Evolutionary conservation across 1,284 basidiomycete genomes (phyloP).

Genomic region (Cronartium quercuum): DNA sequence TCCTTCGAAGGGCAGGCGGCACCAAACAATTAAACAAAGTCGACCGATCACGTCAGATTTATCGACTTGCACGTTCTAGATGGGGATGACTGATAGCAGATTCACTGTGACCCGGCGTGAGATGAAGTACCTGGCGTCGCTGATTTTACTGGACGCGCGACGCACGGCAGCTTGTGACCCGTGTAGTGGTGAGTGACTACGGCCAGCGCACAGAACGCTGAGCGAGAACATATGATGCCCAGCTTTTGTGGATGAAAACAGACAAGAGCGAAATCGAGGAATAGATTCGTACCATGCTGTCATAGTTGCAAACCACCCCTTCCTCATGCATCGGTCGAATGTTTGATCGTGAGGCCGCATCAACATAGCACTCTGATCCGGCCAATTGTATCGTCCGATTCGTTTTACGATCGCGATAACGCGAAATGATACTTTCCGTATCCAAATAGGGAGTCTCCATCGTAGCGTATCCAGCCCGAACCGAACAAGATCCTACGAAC

Average conservation of each 20-base stretch:
- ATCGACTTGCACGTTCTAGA: not conserved
- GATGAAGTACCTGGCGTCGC: not conserved
- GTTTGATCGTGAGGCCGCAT: conserved; percentile 71
- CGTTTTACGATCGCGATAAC: conserved; percentile 77
- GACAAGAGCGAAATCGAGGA: not conserved
- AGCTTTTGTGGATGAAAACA: not conserved
- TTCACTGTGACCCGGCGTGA: no score
- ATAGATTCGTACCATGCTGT: conserved; percentile 68
- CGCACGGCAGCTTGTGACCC: not conserved
- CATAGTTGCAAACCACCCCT: conserved; percentile 79
- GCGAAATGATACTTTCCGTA: conserved; percentile 67
- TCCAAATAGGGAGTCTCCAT: conserved; percentile 53
- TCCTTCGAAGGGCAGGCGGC: conserved; percentile 3
- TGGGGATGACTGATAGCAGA: not conserved
- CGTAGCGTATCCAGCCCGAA: conserved; percentile 77
- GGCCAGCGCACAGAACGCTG: conserved; percentile 37
- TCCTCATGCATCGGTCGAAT: conserved; percentile 79
- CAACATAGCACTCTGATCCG: conserved; percentile 73
- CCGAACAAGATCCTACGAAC: conserved; percentile 60
- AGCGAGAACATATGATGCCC: conserved; percentile 29
- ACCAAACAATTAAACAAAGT: not conserved
- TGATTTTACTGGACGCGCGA: not conserved
- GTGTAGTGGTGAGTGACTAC: no score
- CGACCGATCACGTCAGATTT: not conserved
- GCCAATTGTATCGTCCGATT: conserved; percentile 74